These are phyloP conservation scores for Neofusicoccum parvum DNA, from an alignment of 2,329 filamentous ascomycete species.

Conservation along the genomic window DNA sequence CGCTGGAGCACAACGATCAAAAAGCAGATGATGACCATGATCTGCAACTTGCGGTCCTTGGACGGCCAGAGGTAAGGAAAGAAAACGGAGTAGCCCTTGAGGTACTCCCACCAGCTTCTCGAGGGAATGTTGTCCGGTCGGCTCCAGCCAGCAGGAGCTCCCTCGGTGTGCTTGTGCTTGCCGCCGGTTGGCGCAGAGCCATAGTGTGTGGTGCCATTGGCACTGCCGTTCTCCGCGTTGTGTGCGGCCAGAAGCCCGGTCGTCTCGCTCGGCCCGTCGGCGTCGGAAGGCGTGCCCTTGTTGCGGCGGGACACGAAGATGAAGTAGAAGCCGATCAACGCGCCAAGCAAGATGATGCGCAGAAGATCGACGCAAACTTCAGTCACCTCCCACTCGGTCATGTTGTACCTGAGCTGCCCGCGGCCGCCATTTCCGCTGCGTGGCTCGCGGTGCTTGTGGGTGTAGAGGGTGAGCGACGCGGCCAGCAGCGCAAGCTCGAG, in stretches of 20 bases:
- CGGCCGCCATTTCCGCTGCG: conserved; percentile 47
- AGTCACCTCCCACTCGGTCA: conserved; percentile 63
- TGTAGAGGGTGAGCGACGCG: conserved; percentile 69
- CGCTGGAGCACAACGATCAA: conserved; percentile 77
- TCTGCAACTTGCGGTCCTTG: conserved; percentile 72
- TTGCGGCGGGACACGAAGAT: conserved; percentile 50
- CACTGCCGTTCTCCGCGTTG: conserved; percentile 49
- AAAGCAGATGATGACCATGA: conserved; percentile 82
- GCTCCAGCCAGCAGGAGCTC: conserved; percentile 79
- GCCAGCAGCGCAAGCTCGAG: conserved; percentile 74
- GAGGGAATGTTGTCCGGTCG: conserved; percentile 83
- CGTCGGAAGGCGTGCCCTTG: conserved; percentile 28
- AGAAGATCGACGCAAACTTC: conserved; percentile 68
- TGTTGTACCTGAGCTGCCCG: conserved; percentile 35
- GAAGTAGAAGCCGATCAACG: conserved; percentile 61
- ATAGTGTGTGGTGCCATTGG: conserved; percentile 56
- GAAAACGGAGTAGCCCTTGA: conserved; percentile 88
- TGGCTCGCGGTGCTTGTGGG: conserved; percentile 66
- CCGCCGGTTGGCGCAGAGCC: conserved; percentile 50
- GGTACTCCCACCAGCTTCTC: conserved; percentile 94
- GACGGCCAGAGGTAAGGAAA: conserved; percentile 97
- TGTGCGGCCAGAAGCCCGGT: conserved; percentile 63
- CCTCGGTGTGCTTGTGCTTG: conserved; percentile 51
- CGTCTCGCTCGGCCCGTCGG: conserved; percentile 53
- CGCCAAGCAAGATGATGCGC: conserved; percentile 68